A percentile compares a stretch with the other conserved stretches of the same genome.
Evolutionary conservation across 176 grass and related monocot genomes (phyloP).

Genomic region (Ensete ventricosum): DNA sequence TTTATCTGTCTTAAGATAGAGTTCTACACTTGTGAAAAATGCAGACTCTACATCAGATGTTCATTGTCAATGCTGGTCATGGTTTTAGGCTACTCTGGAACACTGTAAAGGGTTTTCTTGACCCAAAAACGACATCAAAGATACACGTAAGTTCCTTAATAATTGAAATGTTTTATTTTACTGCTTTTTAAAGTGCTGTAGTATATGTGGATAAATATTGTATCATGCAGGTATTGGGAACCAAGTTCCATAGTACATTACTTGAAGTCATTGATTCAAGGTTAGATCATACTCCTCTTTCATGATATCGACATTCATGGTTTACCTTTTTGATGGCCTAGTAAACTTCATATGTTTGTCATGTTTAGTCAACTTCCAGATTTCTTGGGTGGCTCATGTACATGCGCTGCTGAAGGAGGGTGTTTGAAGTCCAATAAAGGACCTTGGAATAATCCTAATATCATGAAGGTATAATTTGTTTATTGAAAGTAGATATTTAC

Average conservation of each 20-base stretch:
- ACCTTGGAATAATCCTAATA: slow-evolving; percentile 79
- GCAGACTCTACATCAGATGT: slow-evolving; percentile 96
- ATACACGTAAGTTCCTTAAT: slow-evolving; percentile 54
- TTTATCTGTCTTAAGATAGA: not conserved
- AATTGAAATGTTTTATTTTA: slow-evolving; percentile 16
- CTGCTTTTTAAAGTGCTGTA: not conserved
- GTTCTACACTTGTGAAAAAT: slow-evolving; percentile 10
- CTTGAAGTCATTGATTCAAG: slow-evolving; percentile 85
- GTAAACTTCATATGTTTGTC: slow-evolving; percentile 12
- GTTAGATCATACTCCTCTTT: slow-evolving; percentile 8
- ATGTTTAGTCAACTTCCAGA: slow-evolving; percentile 75
- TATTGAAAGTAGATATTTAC: not conserved
- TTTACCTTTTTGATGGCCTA: not conserved
- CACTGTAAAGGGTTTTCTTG: slow-evolving; percentile 96
- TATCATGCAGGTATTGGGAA: slow-evolving; percentile 69
- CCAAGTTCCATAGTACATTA: slow-evolving; percentile 75
- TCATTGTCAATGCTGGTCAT: slow-evolving; percentile 80
- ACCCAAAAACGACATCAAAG: slow-evolving; percentile 80
- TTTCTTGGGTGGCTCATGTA: slow-evolving; percentile 88
- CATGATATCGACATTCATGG: not conserved
- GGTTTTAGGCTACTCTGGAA: slow-evolving; percentile 97
- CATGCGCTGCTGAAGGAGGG: slow-evolving; percentile 55
- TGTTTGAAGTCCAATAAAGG: slow-evolving; percentile 88
- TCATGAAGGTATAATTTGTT: slow-evolving; percentile 59
- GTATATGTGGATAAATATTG: slow-evolving; percentile 6